Evolutionary conservation across 1,284 basidiomycete genomes (phyloP).

Genomic region (Trametes sp.): DNA sequence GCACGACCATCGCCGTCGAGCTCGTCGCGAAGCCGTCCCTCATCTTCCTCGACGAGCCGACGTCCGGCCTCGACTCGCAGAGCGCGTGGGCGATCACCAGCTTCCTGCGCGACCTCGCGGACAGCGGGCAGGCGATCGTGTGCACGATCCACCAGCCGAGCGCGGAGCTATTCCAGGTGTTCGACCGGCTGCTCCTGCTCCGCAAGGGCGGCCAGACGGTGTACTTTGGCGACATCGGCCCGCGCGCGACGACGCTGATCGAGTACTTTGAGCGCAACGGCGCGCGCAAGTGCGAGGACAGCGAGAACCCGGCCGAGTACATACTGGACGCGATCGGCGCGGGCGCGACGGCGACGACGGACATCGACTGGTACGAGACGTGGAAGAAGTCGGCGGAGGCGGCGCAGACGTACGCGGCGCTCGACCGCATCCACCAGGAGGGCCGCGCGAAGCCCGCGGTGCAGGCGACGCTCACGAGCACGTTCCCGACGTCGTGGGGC

Average conservation of each 20-base stretch:
- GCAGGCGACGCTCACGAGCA: conserved; percentile 42
- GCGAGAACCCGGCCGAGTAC: conserved; percentile 67
- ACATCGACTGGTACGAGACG: conserved; percentile 44
- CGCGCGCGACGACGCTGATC: conserved; percentile 62
- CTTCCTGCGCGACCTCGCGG: conserved; percentile 82
- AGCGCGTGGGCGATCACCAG: conserved; percentile 88
- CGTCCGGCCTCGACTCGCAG: conserved; percentile 89
- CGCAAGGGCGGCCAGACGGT: conserved; percentile 79
- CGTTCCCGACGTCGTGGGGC: conserved; percentile 58
- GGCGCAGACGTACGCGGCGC: conserved; percentile 34
- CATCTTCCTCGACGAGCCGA: conserved; percentile 86
- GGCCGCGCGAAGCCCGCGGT: conserved; percentile 42
- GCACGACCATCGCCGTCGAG: conserved; percentile 86
- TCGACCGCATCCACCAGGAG: conserved; percentile 44
- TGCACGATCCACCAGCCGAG: conserved; percentile 80
- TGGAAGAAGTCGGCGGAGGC: conserved; percentile 45
- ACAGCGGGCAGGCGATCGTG: conserved; percentile 81
- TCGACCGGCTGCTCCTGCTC: conserved; percentile 67
- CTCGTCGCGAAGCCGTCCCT: conserved; percentile 81
- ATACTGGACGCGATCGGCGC: conserved; percentile 77
- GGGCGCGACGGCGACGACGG: conserved; percentile 50
- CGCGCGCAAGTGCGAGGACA: conserved; percentile 47
- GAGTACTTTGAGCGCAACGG: conserved; percentile 76
- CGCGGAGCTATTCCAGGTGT: conserved; percentile 75
- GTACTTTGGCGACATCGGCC: conserved; percentile 81